Evolutionary conservation across 306 rosid genomes (phyloP), one percentile per base, ranked within the genome.

Genomic region (Coriaria nepalensis): DNA sequence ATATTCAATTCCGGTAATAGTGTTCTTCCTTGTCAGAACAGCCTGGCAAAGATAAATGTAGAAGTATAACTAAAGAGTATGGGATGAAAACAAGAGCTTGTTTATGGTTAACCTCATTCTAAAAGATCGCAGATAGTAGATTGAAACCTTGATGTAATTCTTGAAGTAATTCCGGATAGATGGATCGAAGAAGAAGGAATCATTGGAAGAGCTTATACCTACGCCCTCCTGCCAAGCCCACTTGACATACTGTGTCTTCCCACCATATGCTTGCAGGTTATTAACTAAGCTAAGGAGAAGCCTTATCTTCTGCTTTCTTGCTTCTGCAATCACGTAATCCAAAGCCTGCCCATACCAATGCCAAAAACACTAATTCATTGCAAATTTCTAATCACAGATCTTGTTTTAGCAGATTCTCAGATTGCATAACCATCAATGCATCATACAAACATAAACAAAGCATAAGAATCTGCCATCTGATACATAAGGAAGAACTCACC

Each of bases 201-300:
- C 98, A 42, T 90, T 85, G 20, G 95, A 90, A 0, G 95, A 69
- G 43, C 98, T 85, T 69, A 90, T 52, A 45, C 94, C 95, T 35
- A 81, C 73, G 40, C 98, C 98, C 55, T 90, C 98, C 59, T 81
- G 79, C 98, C 95, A 90, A 38, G 98, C 98, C 98, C 98, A 90
- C 64, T 86, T 79, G 37, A 90, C 98, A 59, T 90, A 90, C 70
- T 81, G 87, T 67, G 85, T 73, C 84, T 90, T 90, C 74, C 98
- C 98, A 49, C 98, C 98, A 59, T 68, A 90, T 36, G 93, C 82
- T 56, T 81, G 82, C 79, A 90, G 73, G 72, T 90, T 85, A 67
- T 90, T 79, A 34, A 90, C 98, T 59, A 90, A 69, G 82, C 94
- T 55, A 52, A 85, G 92, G 10, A 90, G 94, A 61, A 90, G 76